phyloP scores from a whole-genome alignment of 2,329 filamentous ascomycete species.

The Aspergillus sp. region DNA sequence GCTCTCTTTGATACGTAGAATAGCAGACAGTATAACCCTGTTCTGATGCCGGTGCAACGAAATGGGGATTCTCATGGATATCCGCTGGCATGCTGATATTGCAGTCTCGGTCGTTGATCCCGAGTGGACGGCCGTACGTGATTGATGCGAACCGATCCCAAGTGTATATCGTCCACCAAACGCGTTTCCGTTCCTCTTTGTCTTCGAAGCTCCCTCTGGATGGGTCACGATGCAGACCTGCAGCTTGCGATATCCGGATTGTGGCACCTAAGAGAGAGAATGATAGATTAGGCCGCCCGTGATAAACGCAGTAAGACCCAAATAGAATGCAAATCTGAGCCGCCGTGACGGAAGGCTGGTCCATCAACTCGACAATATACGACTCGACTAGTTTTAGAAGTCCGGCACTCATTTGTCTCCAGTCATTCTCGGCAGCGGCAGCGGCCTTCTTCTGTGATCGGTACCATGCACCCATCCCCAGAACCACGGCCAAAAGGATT shows the following conservation, averaged over 20 bases:
- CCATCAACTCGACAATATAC: constrained; percentile 43
- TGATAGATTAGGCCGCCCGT: constrained; percentile 42
- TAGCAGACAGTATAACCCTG: constrained; percentile 18
- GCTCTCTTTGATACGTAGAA: constrained; percentile 25
- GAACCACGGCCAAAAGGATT: constrained; percentile 37
- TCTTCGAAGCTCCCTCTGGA: constrained; percentile 21
- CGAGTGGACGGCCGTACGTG: constrained; percentile 42
- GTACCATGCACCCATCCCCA: constrained; percentile 44
- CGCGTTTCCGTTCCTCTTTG: constrained; percentile 39
- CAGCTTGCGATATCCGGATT: constrained; percentile 37
- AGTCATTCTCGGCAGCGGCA: constrained; percentile 18
- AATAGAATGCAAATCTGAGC: constrained; percentile 43
- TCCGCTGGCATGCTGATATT: constrained; percentile 35
- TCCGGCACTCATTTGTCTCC: constrained; percentile 17
- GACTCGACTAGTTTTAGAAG: constrained; percentile 29
- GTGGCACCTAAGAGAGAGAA: constrained; percentile 41
- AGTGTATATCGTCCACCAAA: constrained; percentile 47
- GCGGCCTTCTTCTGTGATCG: constrained; percentile 22
- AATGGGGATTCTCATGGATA: constrained; percentile 32
- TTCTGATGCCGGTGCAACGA: constrained; percentile 11
- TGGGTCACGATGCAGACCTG: constrained; percentile 34
- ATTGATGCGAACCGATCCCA: constrained; percentile 46
- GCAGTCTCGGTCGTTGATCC: constrained; percentile 46
- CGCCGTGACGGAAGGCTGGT: constrained; percentile 38
- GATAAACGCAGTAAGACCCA: constrained; percentile 44